Evolutionary conservation across 441 rosid genomes (phyloP), one percentile per base, ranked within the genome.

Genomic region (Adansonia gregorii): DNA sequence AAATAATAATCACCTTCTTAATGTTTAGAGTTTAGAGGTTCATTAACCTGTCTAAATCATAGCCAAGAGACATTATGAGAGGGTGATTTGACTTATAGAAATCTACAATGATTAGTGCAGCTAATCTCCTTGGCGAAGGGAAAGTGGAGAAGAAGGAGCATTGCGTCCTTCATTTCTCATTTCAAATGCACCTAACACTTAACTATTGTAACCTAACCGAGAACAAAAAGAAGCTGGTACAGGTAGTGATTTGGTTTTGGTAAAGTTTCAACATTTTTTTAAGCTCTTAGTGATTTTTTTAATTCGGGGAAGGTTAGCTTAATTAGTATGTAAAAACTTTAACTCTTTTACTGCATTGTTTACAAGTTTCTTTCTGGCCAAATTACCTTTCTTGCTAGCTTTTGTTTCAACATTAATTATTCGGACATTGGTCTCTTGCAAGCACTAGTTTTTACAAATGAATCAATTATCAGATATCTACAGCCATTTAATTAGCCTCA

Each of bases 1-100:
- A 31, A 31, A 31, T 31, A 31, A 41, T 41, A 31, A 31, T 31
- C 39, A 31, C 39, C 39, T 31, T 31, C 39, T 31, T 31, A 31
- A 31, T 31, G 39, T 31, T 31, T 31, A 31, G 39, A 31, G 4
- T 31, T 41, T 31, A 31, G 39, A 31, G 39, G 56, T 60, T 74
- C 45, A 63, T 63, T 24, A 63, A 60, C 31, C 71, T 48, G 60
- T 75, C 78, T 75, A 63, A 49, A 41, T 63, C 71, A 63, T 75
- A 51, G 70, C 71, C 10, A 63, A 75, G 78, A 31, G 78, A 48
- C 78, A 75, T 63, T 49, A 63, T 75, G 71, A 75, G 45, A 61
- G 45, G 54, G 68, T 73, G 35, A 73, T 43, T 73, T 73, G 77
- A 74, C 67, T 74, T 59, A 45, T 6, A 27, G 24, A 74, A 61